Evolutionary conservation across 2,329 filamentous ascomycete genomes (phyloP), one percentile per base, ranked within the genome.

Genomic region (Shiraia sp.): DNA sequence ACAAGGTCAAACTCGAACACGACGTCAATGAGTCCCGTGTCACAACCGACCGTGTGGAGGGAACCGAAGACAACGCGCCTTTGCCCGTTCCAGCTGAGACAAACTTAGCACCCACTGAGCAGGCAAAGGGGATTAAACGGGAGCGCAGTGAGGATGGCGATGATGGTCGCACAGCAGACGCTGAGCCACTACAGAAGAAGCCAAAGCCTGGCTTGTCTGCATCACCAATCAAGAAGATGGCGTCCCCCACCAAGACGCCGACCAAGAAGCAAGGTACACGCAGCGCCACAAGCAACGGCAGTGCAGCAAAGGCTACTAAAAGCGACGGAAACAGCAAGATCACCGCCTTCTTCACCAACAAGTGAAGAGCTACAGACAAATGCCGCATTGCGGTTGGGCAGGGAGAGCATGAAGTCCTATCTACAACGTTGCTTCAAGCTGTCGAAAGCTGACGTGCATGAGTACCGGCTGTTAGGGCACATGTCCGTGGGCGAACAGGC

Each of bases 261-360:
- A 45, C 57, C 28, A 54, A 49, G 36, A 79, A 79, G 63, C 57
- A 57, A 44, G 53, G 49, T 19, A 74, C 71, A 32, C 73, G 76
- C 51, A 83, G 79, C 64, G 79, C 80, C 24, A 81, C 78, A 5
- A 79, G 73, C 50, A 83, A 84, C 56, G 66, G 72, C 25, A 77
- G 70, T 36, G 66, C 71, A 30, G 59, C 69, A 30, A 79, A 77
- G 57, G 65, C 59, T 8, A 44, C 67, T 68, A 49, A 79, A 35
- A 63, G 66, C 22, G 70, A 74, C 51, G 77, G 79, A 12, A 81
- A 75, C 41, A 75, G 79, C 53, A 78, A 77, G 60, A 82, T 82
- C 44, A 82, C 79, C 25, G 77, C 68, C 57, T 82, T 82, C 61
- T 81, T 82, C 60, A 70, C 63, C 26, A 76, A 73, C 29, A 77